These are phyloP conservation scores for Rhynchospora breviuscula DNA, from an alignment of 176 grass and related monocot genomes.

Conservation along the genomic window DNA sequence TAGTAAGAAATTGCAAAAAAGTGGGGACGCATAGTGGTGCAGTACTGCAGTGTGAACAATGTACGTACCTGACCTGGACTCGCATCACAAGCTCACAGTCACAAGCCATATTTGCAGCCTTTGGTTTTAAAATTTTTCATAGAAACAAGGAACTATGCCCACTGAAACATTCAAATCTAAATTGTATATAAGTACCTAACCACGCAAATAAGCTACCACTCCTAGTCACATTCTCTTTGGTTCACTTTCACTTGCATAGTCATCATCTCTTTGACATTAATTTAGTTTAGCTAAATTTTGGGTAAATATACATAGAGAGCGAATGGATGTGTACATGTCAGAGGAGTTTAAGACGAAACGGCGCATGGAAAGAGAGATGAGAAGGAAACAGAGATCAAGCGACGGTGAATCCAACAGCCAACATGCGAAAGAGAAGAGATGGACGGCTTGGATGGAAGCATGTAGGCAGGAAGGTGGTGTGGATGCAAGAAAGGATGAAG, in stretches of 20 bases:
- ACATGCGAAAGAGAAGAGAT: neutral
- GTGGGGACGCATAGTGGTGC: neutral
- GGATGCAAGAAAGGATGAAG: neutral
- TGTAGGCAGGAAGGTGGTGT: neutral
- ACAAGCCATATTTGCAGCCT: neutral
- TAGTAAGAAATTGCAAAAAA: neutral
- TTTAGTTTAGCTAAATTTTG: neutral
- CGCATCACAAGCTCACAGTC: neutral
- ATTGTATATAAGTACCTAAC: slow-evolving; percentile 1
- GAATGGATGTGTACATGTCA: slow-evolving; percentile 87
- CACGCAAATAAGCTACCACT: neutral
- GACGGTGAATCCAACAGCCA: neutral
- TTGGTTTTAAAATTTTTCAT: neutral
- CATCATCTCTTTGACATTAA: neutral
- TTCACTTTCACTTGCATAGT: neutral
- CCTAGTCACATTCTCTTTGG: no score
- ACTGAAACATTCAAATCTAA: neutral
- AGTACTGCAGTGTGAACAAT: neutral
- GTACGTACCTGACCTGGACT: neutral
- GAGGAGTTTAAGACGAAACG: slow-evolving; percentile 61
- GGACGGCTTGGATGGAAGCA: slow-evolving; percentile 20
- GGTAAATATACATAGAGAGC: neutral
- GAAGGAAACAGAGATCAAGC: neutral
- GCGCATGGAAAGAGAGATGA: slow-evolving; percentile 35
- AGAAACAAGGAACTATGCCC: slow-evolving; percentile 23